A percentile compares a stretch with the other conserved stretches of the same genome.
These are phyloP conservation scores for Boletus eberwhitei DNA, from an alignment of 768 basidiomycete genomes.

Conservation along the genomic window DNA sequence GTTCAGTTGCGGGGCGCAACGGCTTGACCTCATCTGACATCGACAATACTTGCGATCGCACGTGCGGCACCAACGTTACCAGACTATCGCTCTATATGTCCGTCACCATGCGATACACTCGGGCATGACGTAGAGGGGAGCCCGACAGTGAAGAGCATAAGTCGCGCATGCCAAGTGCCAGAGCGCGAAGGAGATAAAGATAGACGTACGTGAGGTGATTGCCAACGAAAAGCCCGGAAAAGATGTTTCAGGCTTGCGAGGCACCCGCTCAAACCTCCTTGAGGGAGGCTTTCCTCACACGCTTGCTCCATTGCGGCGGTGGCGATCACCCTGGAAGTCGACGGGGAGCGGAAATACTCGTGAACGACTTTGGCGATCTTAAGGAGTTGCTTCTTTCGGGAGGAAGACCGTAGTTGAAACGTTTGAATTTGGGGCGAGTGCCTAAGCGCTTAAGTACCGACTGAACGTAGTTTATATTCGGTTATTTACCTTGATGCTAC, in stretches of 20 bases:
- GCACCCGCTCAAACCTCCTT: neutral
- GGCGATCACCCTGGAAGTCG: conserved; percentile 4
- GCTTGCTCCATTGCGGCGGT: conserved; percentile 9
- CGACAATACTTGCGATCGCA: neutral
- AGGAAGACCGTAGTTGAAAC: neutral
- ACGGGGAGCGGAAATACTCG: conserved; percentile 15
- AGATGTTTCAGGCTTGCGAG: neutral
- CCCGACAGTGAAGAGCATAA: conserved; percentile 6
- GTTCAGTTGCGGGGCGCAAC: neutral
- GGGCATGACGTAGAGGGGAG: conserved; percentile 8
- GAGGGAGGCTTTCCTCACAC: conserved; percentile 11
- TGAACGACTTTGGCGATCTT: conserved; percentile 12
- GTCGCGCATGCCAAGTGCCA: neutral
- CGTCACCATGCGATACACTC: neutral
- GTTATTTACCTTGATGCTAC: conserved; percentile 3
- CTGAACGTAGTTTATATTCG: neutral
- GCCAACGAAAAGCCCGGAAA: neutral
- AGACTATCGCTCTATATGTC: neutral
- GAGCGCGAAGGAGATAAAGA: neutral
- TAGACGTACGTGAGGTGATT: neutral
- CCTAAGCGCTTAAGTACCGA: too few relatives aligned
- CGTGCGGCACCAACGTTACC: neutral
- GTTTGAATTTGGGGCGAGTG: neutral
- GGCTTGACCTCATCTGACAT: neutral
- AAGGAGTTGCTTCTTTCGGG: conserved; percentile 14